These are phyloP conservation scores for Serpula lacrymans DNA, from an alignment of 768 basidiomycete species.

Conservation along the genomic window DNA sequence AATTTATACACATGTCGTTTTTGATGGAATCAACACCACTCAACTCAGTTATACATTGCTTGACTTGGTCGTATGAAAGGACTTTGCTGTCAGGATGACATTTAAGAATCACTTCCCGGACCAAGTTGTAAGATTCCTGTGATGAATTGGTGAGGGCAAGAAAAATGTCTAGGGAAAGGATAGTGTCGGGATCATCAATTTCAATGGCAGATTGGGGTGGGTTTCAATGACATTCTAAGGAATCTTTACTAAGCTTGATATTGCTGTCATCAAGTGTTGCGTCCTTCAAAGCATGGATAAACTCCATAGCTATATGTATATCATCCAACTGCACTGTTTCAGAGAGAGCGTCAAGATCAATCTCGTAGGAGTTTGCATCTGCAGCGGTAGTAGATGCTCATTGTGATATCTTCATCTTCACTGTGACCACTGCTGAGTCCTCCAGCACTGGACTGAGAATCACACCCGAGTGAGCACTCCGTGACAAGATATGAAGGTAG, in stretches of 20 bases:
- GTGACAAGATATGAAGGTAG: too few relatives aligned
- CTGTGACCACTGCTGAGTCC: too few relatives aligned
- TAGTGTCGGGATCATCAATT: slow-evolving; percentile 7
- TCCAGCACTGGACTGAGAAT: too few relatives aligned
- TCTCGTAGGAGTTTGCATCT: too few relatives aligned
- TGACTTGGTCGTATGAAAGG: slow-evolving; percentile 12
- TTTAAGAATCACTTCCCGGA: slow-evolving; percentile 7
- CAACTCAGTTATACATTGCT: slow-evolving; percentile 5
- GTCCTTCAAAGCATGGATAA: slow-evolving; percentile 7
- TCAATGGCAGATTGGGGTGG: slow-evolving; percentile 6
- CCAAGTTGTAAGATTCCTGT: slow-evolving; percentile 9
- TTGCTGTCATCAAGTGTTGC: slow-evolving; percentile 7
- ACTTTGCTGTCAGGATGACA: slow-evolving; percentile 10
- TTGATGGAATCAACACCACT: slow-evolving; percentile 1
- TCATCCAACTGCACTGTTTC: slow-evolving; percentile 4
- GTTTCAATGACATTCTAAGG: slow-evolving; percentile 8
- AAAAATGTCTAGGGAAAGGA: slow-evolving; percentile 16
- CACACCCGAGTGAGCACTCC: too few relatives aligned
- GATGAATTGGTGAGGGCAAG: slow-evolving; percentile 11
- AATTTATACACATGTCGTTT: slow-evolving; percentile 13
- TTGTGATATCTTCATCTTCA: too few relatives aligned
- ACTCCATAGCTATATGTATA: slow-evolving; percentile 2
- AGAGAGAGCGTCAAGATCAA: too few relatives aligned
- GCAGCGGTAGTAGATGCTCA: too few relatives aligned
- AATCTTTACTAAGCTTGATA: slow-evolving; percentile 3